These are phyloP conservation scores for Neurospora sp. DNA, from an alignment of 495 filamentous ascomycete species.

Conservation along the genomic window DNA sequence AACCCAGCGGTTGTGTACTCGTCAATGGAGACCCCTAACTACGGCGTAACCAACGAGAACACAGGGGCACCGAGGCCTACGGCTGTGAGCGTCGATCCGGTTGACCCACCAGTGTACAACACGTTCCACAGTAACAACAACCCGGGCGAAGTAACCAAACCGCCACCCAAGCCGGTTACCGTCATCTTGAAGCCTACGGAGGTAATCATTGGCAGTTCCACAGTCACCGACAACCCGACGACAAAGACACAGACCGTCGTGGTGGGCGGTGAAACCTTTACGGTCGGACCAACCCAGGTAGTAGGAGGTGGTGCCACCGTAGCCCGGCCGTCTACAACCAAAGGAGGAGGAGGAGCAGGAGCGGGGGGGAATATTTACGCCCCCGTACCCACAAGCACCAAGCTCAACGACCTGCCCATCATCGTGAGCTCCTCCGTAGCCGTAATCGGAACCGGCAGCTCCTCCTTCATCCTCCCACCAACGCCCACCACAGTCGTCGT, in stretches of 20 bases:
- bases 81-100: conserved; percentile 10
- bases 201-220: conserved; percentile 34
- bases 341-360: neutral
- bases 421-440: conserved; percentile 29
- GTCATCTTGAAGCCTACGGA: conserved; percentile 29
- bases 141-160: neutral
- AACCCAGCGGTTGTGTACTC: conserved; percentile 38
- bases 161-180: conserved; percentile 14
- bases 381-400: conserved; percentile 27
- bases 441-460: conserved; percentile 29
- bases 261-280: conserved; percentile 31
- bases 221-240: conserved; percentile 27
- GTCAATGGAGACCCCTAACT: conserved; percentile 27
- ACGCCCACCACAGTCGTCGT: conserved; percentile 11
- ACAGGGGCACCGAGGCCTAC: neutral
- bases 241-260: conserved; percentile 27
- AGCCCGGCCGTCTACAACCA: conserved; percentile 16
- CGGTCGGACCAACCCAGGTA: conserved; percentile 30
- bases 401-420: conserved; percentile 30
- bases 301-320: conserved; percentile 32
- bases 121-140: conserved; percentile 4
- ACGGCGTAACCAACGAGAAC: conserved; percentile 24
- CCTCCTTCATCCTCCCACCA: conserved; percentile 31
- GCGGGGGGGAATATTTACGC: conserved; percentile 8
- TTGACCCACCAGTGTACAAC: conserved; percentile 24